Conservation (phyloP, 495 filamentous ascomycete genomes). For the Tetracladium marchalianum region DNA sequence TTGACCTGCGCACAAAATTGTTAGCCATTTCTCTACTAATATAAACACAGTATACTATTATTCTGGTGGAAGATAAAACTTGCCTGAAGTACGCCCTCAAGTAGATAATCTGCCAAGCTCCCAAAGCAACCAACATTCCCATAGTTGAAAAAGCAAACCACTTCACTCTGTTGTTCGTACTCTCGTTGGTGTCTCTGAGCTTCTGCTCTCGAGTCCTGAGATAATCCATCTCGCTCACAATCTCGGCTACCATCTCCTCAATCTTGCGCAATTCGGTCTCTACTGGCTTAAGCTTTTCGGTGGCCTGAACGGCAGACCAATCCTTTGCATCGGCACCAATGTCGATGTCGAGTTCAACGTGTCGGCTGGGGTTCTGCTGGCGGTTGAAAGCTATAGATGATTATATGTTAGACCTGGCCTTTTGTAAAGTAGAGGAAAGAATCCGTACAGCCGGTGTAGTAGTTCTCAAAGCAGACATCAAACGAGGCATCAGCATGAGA, state of each 20-base stretch:
- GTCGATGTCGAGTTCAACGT: constrained; percentile 94
- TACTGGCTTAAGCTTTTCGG: constrained; percentile 95
- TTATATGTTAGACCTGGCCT: constrained; percentile 2
- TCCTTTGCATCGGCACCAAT: constrained; percentile 98
- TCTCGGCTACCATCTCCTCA: constrained; percentile 74
- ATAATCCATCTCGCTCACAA: constrained; percentile 88
- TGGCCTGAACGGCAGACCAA: constrained; percentile 92
- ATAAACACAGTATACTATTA: background rate
- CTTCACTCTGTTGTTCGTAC: constrained; percentile 96
- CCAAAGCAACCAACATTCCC: constrained; percentile 81
- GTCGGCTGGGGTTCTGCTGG: constrained; percentile 53
- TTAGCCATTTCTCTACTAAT: constrained; percentile 5
- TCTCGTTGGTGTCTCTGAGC: constrained; percentile 97
- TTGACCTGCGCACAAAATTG: constrained; percentile 50
- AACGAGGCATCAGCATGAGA: constrained; percentile 91
- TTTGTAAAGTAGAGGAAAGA: background rate
- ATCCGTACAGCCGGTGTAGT: constrained; percentile 50
- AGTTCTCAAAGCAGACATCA: constrained; percentile 95
- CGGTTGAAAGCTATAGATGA: constrained; percentile 22
- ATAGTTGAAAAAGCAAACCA: constrained; percentile 97
- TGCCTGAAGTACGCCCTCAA: constrained; percentile 93
- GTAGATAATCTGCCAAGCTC: constrained; percentile 96
- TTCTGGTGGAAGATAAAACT: constrained; percentile 9
- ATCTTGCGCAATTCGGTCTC: constrained; percentile 93
- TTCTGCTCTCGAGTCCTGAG: constrained; percentile 84